Evolutionary conservation across 2,329 filamentous ascomycete genomes (phyloP).

Genomic region (Microsporum ferrugineum): DNA sequence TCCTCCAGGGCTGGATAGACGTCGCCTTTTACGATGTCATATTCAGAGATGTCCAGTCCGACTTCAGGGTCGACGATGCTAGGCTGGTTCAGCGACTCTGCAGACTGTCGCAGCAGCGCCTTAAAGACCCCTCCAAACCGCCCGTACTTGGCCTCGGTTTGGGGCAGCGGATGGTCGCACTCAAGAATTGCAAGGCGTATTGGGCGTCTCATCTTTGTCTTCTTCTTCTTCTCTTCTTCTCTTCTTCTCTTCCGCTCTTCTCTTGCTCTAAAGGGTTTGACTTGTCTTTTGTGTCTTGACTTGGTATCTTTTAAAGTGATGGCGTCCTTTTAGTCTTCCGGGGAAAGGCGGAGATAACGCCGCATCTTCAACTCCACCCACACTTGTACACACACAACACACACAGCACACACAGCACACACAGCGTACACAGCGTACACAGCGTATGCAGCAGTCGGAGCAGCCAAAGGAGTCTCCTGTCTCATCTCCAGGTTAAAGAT

Average conservation of each 20-base stretch:
- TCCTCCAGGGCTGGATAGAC: slow-evolving; percentile 61
- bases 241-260: not conserved
- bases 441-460: too few species aligned
- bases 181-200: slow-evolving; percentile 79
- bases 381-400: too few species aligned
- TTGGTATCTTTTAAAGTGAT: too few species aligned
- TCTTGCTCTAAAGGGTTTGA: too few species aligned
- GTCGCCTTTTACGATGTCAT: slow-evolving; percentile 56
- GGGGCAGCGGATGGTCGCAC: slow-evolving; percentile 64
- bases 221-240: not conserved
- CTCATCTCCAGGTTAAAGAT: too few species aligned
- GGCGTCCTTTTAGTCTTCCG: too few species aligned
- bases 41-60: slow-evolving; percentile 50
- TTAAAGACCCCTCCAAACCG: slow-evolving; percentile 63
- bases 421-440: too few species aligned
- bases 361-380: too few species aligned
- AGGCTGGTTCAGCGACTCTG: slow-evolving; percentile 33
- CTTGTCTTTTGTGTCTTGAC: too few species aligned
- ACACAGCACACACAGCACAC: too few species aligned
- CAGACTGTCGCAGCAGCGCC: slow-evolving; percentile 46
- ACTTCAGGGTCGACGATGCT: slow-evolving; percentile 25
- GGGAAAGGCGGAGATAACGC: too few species aligned
- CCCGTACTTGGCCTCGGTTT: slow-evolving; percentile 53
- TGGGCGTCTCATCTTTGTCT: slow-evolving; percentile 30
- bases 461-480: too few species aligned